Conservation (phyloP, 2,329 filamentous ascomycete genomes). For the Alternaria arborescens region DNA sequence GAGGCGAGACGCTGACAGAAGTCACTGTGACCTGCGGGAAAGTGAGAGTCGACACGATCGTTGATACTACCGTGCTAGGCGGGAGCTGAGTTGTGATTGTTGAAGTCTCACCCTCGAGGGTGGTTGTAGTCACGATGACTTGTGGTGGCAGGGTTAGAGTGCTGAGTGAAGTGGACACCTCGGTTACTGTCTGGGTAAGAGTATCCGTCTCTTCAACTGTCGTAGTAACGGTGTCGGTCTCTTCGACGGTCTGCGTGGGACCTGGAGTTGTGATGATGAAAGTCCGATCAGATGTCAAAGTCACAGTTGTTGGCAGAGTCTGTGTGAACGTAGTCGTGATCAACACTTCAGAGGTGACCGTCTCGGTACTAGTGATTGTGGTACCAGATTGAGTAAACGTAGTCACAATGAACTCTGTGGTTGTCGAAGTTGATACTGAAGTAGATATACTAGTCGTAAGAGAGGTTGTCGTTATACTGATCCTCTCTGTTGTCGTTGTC, state of each 20-base stretch:
- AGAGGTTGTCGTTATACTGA: slow-evolving; percentile 11
- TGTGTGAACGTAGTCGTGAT: slow-evolving; percentile 12
- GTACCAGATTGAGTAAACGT: slow-evolving; percentile 10
- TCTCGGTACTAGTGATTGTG: slow-evolving; percentile 4
- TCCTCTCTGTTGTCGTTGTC: slow-evolving; percentile 9
- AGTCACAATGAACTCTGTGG: slow-evolving; percentile 7
- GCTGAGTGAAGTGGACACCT: slow-evolving; percentile 28
- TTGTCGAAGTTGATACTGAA: slow-evolving; percentile 12
- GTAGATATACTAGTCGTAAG: slow-evolving; percentile 11
- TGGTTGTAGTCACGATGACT: slow-evolving; percentile 29
- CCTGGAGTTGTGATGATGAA: slow-evolving; percentile 8
- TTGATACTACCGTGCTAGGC: slow-evolving; percentile 27
- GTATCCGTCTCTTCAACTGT: slow-evolving; percentile 14
- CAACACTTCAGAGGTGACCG: slow-evolving; percentile 1
- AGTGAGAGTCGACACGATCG: slow-evolving; percentile 31
- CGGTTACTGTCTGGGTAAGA: slow-evolving; percentile 21
- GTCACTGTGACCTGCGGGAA: slow-evolving; percentile 15
- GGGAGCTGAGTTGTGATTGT: slow-evolving; percentile 26
- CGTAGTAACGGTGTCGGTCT: slow-evolving; percentile 9
- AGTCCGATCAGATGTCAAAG: slow-evolving; percentile 13
- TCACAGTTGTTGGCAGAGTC: slow-evolving; percentile 16
- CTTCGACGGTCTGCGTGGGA: slow-evolving; percentile 16
- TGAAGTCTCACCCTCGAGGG: slow-evolving; percentile 22
- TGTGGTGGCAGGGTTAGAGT: slow-evolving; percentile 29
- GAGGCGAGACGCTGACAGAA: slow-evolving; percentile 11